A percentile compares a stretch with the other conserved stretches of the same genome.
Evolutionary conservation across 257 asterid species (phyloP).

Genomic region (Echium plantagineum): DNA sequence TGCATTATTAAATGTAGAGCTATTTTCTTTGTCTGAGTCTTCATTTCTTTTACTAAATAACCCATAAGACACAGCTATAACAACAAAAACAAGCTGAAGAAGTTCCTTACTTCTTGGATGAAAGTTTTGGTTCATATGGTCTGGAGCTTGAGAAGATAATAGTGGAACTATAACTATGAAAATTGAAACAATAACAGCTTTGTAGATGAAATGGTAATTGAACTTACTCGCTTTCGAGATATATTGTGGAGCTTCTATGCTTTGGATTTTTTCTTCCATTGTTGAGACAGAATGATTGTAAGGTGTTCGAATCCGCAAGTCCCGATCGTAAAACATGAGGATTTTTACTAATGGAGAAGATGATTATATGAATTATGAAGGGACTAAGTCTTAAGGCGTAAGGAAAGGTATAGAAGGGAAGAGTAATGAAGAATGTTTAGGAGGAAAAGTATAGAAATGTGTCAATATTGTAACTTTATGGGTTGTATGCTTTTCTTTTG

Average conservation of each 20-base stretch:
- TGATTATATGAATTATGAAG: conserved; percentile 13
- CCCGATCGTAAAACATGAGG: too few species aligned
- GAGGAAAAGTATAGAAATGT: conserved; percentile 12
- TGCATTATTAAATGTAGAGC: conserved; percentile 36
- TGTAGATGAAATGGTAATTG: conserved; percentile 34
- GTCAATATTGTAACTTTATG: too few species aligned
- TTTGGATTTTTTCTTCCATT: conserved; percentile 50
- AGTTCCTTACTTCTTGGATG: conserved; percentile 70
- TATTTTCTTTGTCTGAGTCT: conserved; percentile 23
- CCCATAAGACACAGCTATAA: conserved; percentile 90
- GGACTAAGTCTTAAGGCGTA: conserved; percentile 30
- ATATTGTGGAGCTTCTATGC: conserved; percentile 9
- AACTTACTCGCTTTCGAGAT: conserved; percentile 33
- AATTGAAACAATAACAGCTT: conserved; percentile 38
- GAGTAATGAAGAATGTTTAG: conserved; percentile 32
- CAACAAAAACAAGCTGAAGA: conserved; percentile 78
- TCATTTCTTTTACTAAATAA: conserved; percentile 73
- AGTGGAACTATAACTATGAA: conserved; percentile 49
- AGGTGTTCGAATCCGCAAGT: too few species aligned
- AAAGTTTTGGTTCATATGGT: conserved; percentile 44
- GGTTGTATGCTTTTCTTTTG: too few species aligned
- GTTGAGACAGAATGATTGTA: conserved; percentile 14
- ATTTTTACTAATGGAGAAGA: conserved; percentile 10
- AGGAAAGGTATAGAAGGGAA: conserved; percentile 39
- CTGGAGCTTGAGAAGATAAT: conserved; percentile 61